Base-by-base conservation (phyloP, 1,284 basidiomycete species). In the Sutorius eximius region DNA sequence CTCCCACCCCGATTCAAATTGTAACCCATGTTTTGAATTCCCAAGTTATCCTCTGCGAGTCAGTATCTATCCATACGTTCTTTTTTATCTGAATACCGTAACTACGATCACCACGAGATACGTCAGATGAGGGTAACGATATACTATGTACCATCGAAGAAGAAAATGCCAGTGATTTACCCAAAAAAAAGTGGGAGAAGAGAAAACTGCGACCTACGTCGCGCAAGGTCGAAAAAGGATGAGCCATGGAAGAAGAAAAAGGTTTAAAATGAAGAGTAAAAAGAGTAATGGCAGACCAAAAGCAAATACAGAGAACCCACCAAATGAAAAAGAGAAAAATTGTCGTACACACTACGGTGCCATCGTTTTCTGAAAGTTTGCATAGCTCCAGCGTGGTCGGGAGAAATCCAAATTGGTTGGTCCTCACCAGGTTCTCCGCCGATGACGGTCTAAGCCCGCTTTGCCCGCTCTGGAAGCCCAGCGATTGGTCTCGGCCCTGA, bases 401-500 rank as follows among this genome's bases (percentile, higher is more conserved):
- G 11, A 43, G 9, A n/a, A 16, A 24, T 42, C 22, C 24, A 27
- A 6, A 5, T 3, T 24, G 22, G 5, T 24, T 42, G 16, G 10
- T 42, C 24, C 41, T 27, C 41, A 6, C 41, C 24, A n/a, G 12
- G 13, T 42, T 24, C 40, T 16, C 41, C 22, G 24, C 22, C 18
- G 20, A 45, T 38, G 32, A 45, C 44, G 27, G 32, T 51, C 59
- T 65, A 60, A 48, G 47, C 50, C 34, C 59, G 68, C 45, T 68
- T 62, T 43, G 66, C 69, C 49, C 67, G 68, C 53, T 68, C 71
- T 41, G 67, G 67, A 44, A 69, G 70, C 38, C 54, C 69, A 40
- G 66, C 66, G 4, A 71, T 68, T n/a, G 58, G 64, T 50, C 67
- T 59, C 56, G 66, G 54, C 43, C 64, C 45, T 12, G 61, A 61